phyloP scores from a whole-genome alignment of 192 early-diverging fungal species.

The Thamnidium elegans region DNA sequence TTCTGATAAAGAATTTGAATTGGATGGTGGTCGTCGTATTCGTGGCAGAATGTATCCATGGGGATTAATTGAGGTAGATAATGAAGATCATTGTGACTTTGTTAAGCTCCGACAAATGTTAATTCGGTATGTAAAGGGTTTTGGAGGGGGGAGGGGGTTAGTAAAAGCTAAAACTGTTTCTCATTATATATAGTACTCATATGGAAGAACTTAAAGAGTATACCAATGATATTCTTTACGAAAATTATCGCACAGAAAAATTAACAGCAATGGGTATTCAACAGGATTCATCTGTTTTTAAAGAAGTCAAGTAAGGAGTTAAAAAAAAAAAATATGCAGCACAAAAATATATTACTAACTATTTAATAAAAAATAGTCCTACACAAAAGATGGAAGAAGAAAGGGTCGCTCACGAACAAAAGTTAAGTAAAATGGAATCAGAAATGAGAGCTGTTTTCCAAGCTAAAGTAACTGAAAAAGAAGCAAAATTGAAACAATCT shows the following conservation, averaged over 20 bases:
- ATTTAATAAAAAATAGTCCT: constrained; percentile 21
- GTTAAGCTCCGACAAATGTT: constrained; percentile 91
- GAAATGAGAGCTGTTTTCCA: constrained; percentile 99
- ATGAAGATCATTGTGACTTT: constrained; percentile 96
- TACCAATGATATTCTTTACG: constrained; percentile 89
- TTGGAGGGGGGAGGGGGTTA: too few species aligned
- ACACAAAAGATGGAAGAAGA: constrained; percentile 88
- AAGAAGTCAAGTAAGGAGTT: constrained; percentile 59
- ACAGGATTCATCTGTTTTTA: constrained; percentile 77
- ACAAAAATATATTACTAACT: constrained; percentile 32
- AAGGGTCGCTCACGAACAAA: constrained; percentile 85
- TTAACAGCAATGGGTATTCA: constrained; percentile 80
- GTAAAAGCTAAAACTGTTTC: neutral
- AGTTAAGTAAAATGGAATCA: constrained; percentile 96
- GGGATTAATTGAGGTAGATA: constrained; percentile 97
- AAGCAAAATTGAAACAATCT: constrained; percentile 94
- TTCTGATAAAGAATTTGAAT: constrained; percentile 80
- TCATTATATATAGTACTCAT: constrained; percentile 75
- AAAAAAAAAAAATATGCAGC: neutral
- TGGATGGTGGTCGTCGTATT: constrained; percentile 77
- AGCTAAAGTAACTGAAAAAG: constrained; percentile 98
- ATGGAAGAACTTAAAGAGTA: constrained; percentile 97
- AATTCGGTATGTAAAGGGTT: constrained; percentile 47
- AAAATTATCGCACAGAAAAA: constrained; percentile 94
- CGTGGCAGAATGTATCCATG: constrained; percentile 90